Percentiles rank a stretch among this genome's conserved stretches.
Evolutionary conservation across 2,329 filamentous ascomycete species (phyloP).

Genomic region (Trichoderma hamatum): DNA sequence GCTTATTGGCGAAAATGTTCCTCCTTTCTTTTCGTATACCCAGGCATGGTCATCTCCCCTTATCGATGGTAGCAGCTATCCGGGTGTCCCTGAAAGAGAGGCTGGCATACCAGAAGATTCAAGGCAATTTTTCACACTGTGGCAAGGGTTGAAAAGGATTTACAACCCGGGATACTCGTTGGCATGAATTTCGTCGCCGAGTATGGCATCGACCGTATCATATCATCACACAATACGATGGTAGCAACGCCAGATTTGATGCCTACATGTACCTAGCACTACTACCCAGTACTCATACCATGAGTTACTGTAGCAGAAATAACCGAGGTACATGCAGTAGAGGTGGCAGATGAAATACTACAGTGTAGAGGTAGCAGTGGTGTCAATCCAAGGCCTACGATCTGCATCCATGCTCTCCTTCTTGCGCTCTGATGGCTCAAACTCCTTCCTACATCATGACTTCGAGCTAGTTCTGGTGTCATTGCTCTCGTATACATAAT

Average conservation of each 20-base stretch:
- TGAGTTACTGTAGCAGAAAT: not conserved
- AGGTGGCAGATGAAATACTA: not conserved
- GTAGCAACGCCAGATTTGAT: not conserved
- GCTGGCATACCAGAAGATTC: not conserved
- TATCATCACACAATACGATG: not conserved
- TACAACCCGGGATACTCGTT: not conserved
- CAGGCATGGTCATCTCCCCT: not conserved
- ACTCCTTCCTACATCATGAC: too few relatives aligned
- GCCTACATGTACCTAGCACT: not conserved
- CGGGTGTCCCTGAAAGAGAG: not conserved
- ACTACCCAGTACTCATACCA: not conserved
- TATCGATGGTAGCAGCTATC: not conserved
- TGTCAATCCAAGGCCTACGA: not conserved
- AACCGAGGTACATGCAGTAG: not conserved
- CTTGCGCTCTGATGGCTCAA: too few relatives aligned
- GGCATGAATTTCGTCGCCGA: not conserved
- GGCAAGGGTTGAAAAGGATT: not conserved
- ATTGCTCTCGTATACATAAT: too few relatives aligned
- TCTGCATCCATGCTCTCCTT: not conserved
- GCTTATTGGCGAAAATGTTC: not conserved
- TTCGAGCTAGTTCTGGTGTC: too few relatives aligned
- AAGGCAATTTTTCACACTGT: not conserved
- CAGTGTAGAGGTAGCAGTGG: not conserved
- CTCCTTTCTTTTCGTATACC: not conserved
- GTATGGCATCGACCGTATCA: not conserved